Percentiles rank a stretch among this genome's conserved stretches.
Conservation (phyloP, 1,139 yeast genomes). For the Nakaseomyces nivariensis region DNA sequence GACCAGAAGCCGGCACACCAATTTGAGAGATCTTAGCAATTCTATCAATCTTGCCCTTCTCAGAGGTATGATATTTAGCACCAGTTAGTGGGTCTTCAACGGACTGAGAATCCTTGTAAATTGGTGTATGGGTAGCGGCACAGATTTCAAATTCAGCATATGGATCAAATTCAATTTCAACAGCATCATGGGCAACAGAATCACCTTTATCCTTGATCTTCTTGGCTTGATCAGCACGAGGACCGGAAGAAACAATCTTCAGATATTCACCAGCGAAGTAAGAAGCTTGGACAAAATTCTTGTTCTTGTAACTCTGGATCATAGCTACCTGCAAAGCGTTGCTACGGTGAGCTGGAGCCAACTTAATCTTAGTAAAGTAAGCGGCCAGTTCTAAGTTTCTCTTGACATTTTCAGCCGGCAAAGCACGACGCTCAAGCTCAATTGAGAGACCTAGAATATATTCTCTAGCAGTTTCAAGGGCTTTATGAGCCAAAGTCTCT, state of each 20-base stretch:
- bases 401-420: conserved; percentile 61
- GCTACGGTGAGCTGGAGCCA: conserved; percentile 73
- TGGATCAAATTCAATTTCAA: conserved; percentile 87
- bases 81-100: conserved; percentile 84
- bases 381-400: conserved; percentile 93
- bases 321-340: conserved; percentile 93
- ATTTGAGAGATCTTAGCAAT: conserved; percentile 70
- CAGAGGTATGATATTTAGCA: conserved; percentile 70
- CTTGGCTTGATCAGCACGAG: conserved; percentile 81
- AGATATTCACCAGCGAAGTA: conserved; percentile 81
- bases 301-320: conserved; percentile 81
- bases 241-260: conserved; percentile 55
- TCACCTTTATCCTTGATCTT: conserved; percentile 77
- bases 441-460: conserved; percentile 86
- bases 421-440: conserved; percentile 76
- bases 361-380: conserved; percentile 77
- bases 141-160: conserved; percentile 87
- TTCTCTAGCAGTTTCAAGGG: conserved; percentile 70
- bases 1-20: conserved; percentile 95
- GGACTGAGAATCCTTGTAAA: conserved; percentile 62
- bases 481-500: conserved; percentile 63
- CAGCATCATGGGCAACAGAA: conserved; percentile 69
- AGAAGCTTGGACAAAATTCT: conserved; percentile 82
- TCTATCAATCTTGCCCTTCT: conserved; percentile 68
- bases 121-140: conserved; percentile 79